Base-by-base conservation (phyloP, 345 rosid species). In the Trapa incisa region DNA sequence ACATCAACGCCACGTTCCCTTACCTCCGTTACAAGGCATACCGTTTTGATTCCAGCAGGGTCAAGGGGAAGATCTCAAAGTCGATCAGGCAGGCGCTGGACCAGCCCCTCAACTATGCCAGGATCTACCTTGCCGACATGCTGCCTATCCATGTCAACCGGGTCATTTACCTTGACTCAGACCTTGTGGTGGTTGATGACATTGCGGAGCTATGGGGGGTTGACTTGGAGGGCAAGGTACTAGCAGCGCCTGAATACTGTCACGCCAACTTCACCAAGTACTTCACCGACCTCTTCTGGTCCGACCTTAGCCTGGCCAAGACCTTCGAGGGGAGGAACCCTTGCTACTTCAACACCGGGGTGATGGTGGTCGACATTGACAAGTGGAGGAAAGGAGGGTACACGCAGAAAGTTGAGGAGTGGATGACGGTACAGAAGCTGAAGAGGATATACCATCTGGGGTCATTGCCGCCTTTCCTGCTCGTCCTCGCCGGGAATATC, bases 371-470 rank as follows among this genome's bases (percentile, higher is more conserved):
- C 36, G 79, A 83, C 65, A 75, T 83, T 3, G 74, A 76, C 1
- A 76, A 76, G 57, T 83, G 86, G 86, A 76, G 84, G 68, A 70
- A 71, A 47, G 84, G 84, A 39, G 70, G 78, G 70, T 83, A 80
- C 64, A 80, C 82, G 12, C 70, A 57, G 60, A 80, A 64, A 65
- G 86, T 80, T 7, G 86, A 83, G 73, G 81, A 73, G 32, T 83
- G 86, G 86, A 80, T 80, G 86, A 71, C 17, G 0, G 75, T 83
- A 67, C 86, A 83, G 53, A 83, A 87, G 79, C 81, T 76, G 61
- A 80, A 71, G 73, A 83, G 85, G 78, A 79, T 83, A 57, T 83
- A 83, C 78, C 79, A 73, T 11, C 47, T 83, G 69, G 87, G 87
- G 16, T 83, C 87, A 5, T 67, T 83, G 78, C 87, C 83, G 2